Evolutionary conservation across 2,329 filamentous ascomycete genomes (phyloP).

Genomic region (Dichotomopilus funicola): DNA sequence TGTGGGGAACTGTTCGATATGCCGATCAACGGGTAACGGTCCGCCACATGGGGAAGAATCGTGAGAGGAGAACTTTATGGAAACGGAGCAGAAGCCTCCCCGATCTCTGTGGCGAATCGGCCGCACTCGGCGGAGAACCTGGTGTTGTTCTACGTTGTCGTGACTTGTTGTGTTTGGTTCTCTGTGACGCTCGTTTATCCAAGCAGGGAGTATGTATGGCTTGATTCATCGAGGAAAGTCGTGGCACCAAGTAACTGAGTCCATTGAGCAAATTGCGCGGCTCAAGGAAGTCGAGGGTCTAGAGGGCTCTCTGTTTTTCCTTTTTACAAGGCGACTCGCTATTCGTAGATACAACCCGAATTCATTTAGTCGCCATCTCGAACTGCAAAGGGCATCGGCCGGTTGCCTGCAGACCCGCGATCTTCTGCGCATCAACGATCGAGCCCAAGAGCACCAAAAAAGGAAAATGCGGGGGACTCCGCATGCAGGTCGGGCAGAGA

Average conservation of each 20-base stretch:
- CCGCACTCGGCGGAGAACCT: background rate
- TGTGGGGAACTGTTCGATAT: conserved; percentile 8
- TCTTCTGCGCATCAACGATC: conserved; percentile 7
- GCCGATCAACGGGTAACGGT: conserved; percentile 11
- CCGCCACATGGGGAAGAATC: background rate
- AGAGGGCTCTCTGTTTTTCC: background rate
- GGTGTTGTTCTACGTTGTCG: background rate
- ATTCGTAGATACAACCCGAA: background rate
- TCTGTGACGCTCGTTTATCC: too few species aligned
- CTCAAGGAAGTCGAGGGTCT: background rate
- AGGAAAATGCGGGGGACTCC: conserved; percentile 7
- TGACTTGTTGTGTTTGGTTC: too few species aligned
- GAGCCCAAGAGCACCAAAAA: background rate
- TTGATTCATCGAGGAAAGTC: too few species aligned
- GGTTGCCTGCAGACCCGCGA: background rate
- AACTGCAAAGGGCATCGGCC: conserved; percentile 6
- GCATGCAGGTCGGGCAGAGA: background rate
- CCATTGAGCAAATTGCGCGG: too few species aligned
- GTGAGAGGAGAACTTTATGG: background rate
- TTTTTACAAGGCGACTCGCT: too few species aligned
- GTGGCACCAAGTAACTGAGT: too few species aligned
- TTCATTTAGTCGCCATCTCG: background rate
- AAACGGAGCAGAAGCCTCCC: conserved; percentile 7
- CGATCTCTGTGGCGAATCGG: background rate
- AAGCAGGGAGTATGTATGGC: too few species aligned